Base-by-base conservation (phyloP, 148 eudicot species). In the Rhododendron henanense region DNA sequence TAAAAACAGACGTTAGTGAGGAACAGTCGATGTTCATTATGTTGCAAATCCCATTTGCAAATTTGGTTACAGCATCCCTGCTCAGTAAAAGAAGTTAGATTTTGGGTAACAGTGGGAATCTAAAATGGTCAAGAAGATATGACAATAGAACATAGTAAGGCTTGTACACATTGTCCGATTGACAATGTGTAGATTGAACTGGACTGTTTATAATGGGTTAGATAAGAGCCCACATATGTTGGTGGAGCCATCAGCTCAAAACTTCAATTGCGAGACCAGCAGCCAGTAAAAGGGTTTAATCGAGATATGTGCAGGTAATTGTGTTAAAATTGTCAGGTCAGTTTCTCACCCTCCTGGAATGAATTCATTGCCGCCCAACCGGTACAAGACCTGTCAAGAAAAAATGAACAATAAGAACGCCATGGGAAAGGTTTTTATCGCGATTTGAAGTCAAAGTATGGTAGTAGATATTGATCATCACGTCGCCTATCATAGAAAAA, bases 301-400 rank as follows among this genome's bases (percentile, higher is more conserved):
- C 15, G 15, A 51, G 4, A 51, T 57, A 18, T 57, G n/a, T 18
- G 23, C 63, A 57, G 63, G 65, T 59, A 59, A 19, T 59, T 59
- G n/a, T 59, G 48, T 45, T 41, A 78, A 78, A 78, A 18, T 78
- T 14, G 44, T 16, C 53, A 35, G 55, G 8, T 78, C 83, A 23
- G n/a, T 28, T 80, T 78, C 93, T 90, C 85, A 91, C 92, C 90
- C 92, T 90, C 90, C 88, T 25, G 90, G 90, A 80, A 84, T 50
- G 69, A 91, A 91, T 77, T 91, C 89, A 75, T 87, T 25, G 15
- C 88, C 37, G 45, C 93, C 92, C 73, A 90, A 76, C 92, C 90
- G 85, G 57, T 86, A 84, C 59, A 91, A 59, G 63, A 21, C 90
- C 93, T 91, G 92, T 84, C 28, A 45, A 31, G 79, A 79, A 81